phyloP scores from a whole-genome alignment of 78 protist species.

The Protostelium mycophagum region DNA sequence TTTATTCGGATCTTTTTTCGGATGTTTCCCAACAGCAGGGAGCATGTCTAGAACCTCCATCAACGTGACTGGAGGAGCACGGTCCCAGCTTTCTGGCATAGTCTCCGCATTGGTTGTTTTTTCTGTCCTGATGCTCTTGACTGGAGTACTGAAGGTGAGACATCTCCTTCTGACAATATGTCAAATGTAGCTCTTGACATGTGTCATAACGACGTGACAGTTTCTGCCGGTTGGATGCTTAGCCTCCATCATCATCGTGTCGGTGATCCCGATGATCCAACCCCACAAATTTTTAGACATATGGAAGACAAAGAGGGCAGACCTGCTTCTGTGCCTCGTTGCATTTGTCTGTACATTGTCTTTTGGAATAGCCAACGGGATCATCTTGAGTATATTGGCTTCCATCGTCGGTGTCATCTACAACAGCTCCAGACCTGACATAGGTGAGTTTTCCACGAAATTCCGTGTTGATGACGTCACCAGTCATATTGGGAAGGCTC shows the following conservation, averaged over 20 bases:
- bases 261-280: background rate
- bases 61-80: slow-evolving; percentile 55
- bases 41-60: slow-evolving; percentile 72
- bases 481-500: background rate
- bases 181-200: too few relatives aligned
- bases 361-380: slow-evolving; percentile 61
- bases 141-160: background rate
- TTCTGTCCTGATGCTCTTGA: slow-evolving; percentile 9
- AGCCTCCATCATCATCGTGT: slow-evolving; percentile 2
- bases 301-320: slow-evolving; percentile 34
- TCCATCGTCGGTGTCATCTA: slow-evolving; percentile 53
- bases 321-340: slow-evolving; percentile 16
- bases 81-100: slow-evolving; percentile 47
- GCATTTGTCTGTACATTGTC: slow-evolving; percentile 52
- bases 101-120: slow-evolving; percentile 16
- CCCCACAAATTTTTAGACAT: background rate
- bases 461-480: background rate
- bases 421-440: background rate
- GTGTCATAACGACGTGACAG: too few relatives aligned
- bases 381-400: slow-evolving; percentile 34
- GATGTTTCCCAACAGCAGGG: slow-evolving; percentile 61
- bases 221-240: background rate
- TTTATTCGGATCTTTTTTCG: slow-evolving; percentile 67
- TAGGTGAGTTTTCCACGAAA: background rate
- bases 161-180: background rate